Evolutionary conservation across 768 basidiomycete genomes (phyloP), one percentile per base, ranked within the genome.

Genomic region (Leucogyrophana mollusca): DNA sequence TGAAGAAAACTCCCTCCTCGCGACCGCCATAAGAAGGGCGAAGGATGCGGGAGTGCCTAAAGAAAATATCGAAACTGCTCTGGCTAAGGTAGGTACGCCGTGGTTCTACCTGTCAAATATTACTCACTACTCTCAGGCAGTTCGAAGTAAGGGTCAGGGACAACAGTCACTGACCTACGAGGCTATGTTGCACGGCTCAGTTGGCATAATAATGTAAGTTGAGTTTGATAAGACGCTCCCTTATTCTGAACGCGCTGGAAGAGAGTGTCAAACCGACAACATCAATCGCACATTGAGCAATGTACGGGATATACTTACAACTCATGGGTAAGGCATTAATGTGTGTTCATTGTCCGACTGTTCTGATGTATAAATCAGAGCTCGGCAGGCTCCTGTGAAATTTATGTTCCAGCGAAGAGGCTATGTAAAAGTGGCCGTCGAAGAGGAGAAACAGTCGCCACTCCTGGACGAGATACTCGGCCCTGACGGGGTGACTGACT

Each of bases 201-300:
- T 84, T 43, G 85, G 82, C 1, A 55, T 87, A 22, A 70, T 87
- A 42, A 76, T 86, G 85, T 83, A 57, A 67, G 82, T 67, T 17
- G n/a, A 8, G 22, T 20, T 17, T 21, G 13, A 30, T 16, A 16
- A 36, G 21, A 36, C 30, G 30, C 38, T 20, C 46, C 58, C 58
- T 52, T 62, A 64, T 51, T 54, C 60, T 35, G 34, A 40, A 18
- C 43, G 44, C 51, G 35, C 42, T 44, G 56, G 47, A 53, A 82
- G 80, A 60, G 80, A 82, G 53, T 82, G 78, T 54, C 61, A 78
- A 34, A 79, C 82, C n/a, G 77, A 85, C 57, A 87, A 86, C 54
- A 62, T 70, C 36, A 83, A 79, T 51, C 76, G 85, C 24, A 85
- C 85, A 17, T 68, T 79, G 40, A 74, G 78, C 52, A 75, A 69